These are phyloP conservation scores for Rosa persica DNA, from an alignment of 306 rosid species.

Conservation along the genomic window DNA sequence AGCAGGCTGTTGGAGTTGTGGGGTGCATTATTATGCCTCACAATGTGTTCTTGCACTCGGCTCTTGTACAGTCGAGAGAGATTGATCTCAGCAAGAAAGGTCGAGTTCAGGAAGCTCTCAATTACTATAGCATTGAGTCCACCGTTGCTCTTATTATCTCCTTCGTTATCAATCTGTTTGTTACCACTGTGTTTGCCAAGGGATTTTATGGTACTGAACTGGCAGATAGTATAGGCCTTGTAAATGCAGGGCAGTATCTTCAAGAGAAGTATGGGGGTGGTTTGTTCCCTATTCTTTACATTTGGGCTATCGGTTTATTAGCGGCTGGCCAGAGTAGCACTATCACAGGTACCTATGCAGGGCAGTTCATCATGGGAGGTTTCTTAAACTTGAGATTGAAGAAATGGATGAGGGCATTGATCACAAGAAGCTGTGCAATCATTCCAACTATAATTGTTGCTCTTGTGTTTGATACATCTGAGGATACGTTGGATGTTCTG, in stretches of 20 bases:
- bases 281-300: constrained; percentile 73
- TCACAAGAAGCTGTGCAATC: constrained; percentile 86
- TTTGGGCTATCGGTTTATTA: constrained; percentile 90
- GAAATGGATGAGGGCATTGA: constrained; percentile 89
- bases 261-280: constrained; percentile 94
- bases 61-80: constrained; percentile 89
- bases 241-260: constrained; percentile 89
- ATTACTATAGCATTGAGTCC: constrained; percentile 87
- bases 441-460: constrained; percentile 88
- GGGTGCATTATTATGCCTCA: constrained; percentile 99
- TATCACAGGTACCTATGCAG: constrained; percentile 96
- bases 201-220: constrained; percentile 74
- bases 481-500: constrained; percentile 61
- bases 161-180: constrained; percentile 76
- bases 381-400: constrained; percentile 81
- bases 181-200: constrained; percentile 91
- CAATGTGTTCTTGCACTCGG: constrained; percentile 92
- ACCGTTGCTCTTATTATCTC: constrained; percentile 76
- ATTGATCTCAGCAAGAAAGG: constrained; percentile 64
- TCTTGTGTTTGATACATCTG: constrained; percentile 72
- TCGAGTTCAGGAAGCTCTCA: constrained; percentile 89
- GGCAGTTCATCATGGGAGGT: constrained; percentile 99
- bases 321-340: constrained; percentile 99
- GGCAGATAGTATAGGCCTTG: constrained; percentile 79
- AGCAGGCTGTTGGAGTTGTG: constrained; percentile 94